Evolutionary conservation across 257 asterid genomes (phyloP).

Genomic region (Cynanchum wilfordii): DNA sequence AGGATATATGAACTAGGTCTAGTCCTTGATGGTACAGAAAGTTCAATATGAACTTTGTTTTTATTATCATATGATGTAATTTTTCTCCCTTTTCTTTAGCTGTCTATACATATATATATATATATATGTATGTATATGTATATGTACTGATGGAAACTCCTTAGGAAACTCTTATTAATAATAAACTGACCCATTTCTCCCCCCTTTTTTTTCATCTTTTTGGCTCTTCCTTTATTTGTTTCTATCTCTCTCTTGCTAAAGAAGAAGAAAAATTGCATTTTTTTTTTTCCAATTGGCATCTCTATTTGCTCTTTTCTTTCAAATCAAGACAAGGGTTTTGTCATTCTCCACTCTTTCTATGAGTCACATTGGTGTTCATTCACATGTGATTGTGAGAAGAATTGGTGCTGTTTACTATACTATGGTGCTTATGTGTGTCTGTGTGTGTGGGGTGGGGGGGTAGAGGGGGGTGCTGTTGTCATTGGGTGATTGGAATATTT

Average conservation of each 20-base stretch:
- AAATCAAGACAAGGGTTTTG: slow-evolving; percentile 2
- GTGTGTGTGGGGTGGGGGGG: no score
- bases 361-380: slow-evolving; percentile 5
- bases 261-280: neutral
- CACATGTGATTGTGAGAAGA: slow-evolving; percentile 14
- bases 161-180: neutral
- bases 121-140: no score
- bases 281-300: neutral
- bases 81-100: slow-evolving; percentile 1
- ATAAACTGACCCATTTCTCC: slow-evolving; percentile 23
- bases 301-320: no score
- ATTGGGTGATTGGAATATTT: slow-evolving; percentile 20
- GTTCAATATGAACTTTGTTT: slow-evolving; percentile 10
- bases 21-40: slow-evolving; percentile 19
- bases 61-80: slow-evolving; percentile 15
- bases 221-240: slow-evolving; percentile 6
- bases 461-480: slow-evolving; percentile 12
- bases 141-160: slow-evolving; percentile 25
- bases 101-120: slow-evolving; percentile 12
- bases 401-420: slow-evolving; percentile 4
- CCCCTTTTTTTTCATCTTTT: neutral
- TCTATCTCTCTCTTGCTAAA: neutral
- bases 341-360: slow-evolving; percentile 4
- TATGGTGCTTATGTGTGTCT: slow-evolving; percentile 10
- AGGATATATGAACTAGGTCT: slow-evolving; percentile 5